These are phyloP conservation scores for Zostera marina DNA, from an alignment of 116 monocot species.

Conservation along the genomic window DNA sequence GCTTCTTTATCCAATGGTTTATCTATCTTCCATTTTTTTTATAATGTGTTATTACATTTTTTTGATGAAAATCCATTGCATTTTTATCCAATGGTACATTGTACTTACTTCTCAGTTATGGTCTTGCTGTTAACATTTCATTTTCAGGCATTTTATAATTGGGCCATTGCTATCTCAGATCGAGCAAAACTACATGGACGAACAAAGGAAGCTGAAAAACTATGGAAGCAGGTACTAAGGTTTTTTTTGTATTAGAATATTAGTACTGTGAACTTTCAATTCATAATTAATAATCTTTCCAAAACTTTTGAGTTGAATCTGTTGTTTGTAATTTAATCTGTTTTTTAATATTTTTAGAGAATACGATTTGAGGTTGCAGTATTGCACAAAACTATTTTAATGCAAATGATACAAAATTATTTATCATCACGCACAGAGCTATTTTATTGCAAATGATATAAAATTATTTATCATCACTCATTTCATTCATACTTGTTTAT, in stretches of 20 bases:
- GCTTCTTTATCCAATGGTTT: slow-evolving; percentile 4
- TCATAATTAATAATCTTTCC: too few species aligned
- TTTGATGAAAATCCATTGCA: neutral
- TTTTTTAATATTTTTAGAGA: too few species aligned
- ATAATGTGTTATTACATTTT: neutral
- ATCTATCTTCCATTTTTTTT: neutral
- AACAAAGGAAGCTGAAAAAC: slow-evolving; percentile 93
- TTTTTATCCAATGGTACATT: neutral
- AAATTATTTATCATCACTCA: too few species aligned
- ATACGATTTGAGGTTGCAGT: too few species aligned
- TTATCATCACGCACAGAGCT: too few species aligned
- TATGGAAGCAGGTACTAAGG: slow-evolving; percentile 71
- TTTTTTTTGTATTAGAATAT: neutral
- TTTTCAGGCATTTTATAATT: slow-evolving; percentile 86
- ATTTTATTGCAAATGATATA: too few species aligned
- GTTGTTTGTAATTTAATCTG: too few species aligned
- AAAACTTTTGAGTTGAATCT: too few species aligned
- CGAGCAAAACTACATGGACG: slow-evolving; percentile 91
- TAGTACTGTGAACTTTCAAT: neutral
- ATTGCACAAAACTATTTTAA: too few species aligned
- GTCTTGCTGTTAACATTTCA: neutral
- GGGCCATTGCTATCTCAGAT: slow-evolving; percentile 98
- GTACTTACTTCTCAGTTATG: neutral
- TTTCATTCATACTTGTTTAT: too few species aligned
- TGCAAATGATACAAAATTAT: too few species aligned